Evolutionary conservation across 2,329 filamentous ascomycete genomes (phyloP), one percentile per base, ranked within the genome.

Genomic region (Didymellaceae sp.): DNA sequence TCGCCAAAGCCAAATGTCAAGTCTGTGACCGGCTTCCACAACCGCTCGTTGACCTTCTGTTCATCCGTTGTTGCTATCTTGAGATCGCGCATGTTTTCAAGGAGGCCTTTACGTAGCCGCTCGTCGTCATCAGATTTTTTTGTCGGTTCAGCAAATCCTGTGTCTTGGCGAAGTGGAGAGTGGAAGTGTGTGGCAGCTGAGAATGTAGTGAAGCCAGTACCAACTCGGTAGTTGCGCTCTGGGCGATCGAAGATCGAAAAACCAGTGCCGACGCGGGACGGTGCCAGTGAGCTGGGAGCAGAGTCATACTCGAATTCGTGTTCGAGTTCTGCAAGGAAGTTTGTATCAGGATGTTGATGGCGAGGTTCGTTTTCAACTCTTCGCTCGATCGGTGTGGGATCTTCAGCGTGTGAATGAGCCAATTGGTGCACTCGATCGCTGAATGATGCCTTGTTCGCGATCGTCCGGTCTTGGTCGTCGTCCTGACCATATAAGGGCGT

Each of bases 141-240:
- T 21, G 59, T 51, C 10, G 53, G 34, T 14, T 66, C 60, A 13
- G 53, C 62, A 42, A 74, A 71, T 0, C 70, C 70, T 9, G 71
- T 73, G 38, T 74, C 71, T 45, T 74, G 66, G 44, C 72, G 70
- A 5, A 67, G 41, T 10, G 70, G 71, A 21, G 62, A 58, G 21
- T 60, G 54, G 38, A 70, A 65, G 24, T 56, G 46, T 42, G 59
- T 57, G n/a, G 58, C 51, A n/a, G 58, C 46, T 10, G 62, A 61
- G 16, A 67, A 61, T 1, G 59, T 47, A 10, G 61, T 61, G 18
- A 67, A 62, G 10, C 61, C 61, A 4, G 57, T 61, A 8, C 45
- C 49, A 3, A 58, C 38, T 45, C 61, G 54, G 13, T 51, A 49
- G 11, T 52, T 38, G 32, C 40, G 38, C 21, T 57, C 59, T 5